These are phyloP conservation scores for Antitrichia curtipendula DNA, from an alignment of 225 moss, liverwort and hornwort genomes.

Conservation along the genomic window DNA sequence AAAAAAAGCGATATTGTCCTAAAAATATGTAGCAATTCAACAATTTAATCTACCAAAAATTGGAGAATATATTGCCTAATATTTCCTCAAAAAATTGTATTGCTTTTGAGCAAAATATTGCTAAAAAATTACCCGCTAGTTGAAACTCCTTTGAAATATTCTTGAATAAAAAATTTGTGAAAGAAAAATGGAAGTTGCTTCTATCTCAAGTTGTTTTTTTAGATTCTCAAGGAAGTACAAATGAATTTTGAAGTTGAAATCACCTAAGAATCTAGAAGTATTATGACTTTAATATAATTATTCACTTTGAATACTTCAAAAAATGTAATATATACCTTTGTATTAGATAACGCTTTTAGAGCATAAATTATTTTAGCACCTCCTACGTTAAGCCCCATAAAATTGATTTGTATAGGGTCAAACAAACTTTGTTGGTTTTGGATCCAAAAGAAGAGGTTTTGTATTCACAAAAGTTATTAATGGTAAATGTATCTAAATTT, in stretches of 20 bases:
- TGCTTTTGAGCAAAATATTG: background rate
- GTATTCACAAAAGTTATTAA: background rate
- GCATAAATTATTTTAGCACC: background rate
- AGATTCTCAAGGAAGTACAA: background rate
- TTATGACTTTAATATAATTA: background rate
- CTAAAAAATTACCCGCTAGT: accelerated
- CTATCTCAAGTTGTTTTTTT: background rate
- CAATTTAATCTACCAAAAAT: accelerated
- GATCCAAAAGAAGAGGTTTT: background rate
- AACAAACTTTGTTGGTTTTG: background rate
- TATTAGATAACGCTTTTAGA: background rate
- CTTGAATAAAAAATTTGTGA: background rate
- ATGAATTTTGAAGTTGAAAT: background rate
- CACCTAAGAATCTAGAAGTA: background rate
- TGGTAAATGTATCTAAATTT: background rate
- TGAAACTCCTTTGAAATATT: background rate
- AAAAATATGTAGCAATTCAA: background rate
- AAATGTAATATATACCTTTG: background rate
- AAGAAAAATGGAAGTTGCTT: background rate
- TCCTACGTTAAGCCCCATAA: accelerated
- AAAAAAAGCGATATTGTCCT: accelerated
- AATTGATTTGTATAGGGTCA: accelerated
- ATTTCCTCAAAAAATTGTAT: background rate
- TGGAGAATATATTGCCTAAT: background rate
- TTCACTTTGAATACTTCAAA: background rate